A percentile compares a stretch with the other conserved stretches of the same genome.
Conservation (phyloP, 306 rosid species). For the Prinsepia uniflora region DNA sequence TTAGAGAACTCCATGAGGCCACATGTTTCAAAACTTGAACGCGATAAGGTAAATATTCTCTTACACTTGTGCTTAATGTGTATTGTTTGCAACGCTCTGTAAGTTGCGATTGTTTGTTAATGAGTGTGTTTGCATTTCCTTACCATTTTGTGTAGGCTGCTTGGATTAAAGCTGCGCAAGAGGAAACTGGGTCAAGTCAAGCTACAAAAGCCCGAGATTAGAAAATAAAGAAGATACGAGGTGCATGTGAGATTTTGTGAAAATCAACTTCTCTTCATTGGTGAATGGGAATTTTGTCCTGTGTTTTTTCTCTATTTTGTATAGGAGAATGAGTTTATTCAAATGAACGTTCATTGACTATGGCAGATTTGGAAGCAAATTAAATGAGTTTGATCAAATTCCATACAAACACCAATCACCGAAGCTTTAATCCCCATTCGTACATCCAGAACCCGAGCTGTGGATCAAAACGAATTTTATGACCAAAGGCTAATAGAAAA, state of each 20-base stretch:
- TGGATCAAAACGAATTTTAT: no score
- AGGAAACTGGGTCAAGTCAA: slow-evolving; percentile 51
- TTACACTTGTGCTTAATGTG: background rate
- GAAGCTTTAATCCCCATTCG: background rate
- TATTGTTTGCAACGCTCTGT: background rate
- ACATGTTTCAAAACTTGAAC: slow-evolving; percentile 65
- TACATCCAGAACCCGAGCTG: no score
- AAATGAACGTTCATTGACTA: background rate
- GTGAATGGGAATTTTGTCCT: background rate
- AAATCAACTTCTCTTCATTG: background rate
- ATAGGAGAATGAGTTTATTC: background rate
- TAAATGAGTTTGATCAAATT: background rate
- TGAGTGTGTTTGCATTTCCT: slow-evolving; percentile 6
- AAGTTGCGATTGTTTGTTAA: background rate
- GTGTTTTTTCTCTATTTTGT: background rate
- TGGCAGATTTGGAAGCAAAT: background rate
- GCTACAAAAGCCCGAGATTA: background rate
- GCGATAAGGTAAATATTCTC: slow-evolving; percentile 66
- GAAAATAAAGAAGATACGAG: background rate
- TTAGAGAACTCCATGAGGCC: slow-evolving; percentile 82
- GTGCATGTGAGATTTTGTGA: background rate
- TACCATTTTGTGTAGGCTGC: slow-evolving; percentile 53
- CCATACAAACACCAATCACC: background rate
- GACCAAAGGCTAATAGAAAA: no score
- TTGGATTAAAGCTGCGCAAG: slow-evolving; percentile 88